phyloP scores from a whole-genome alignment of 306 rosid species.

The Castanopsis chinensis region DNA sequence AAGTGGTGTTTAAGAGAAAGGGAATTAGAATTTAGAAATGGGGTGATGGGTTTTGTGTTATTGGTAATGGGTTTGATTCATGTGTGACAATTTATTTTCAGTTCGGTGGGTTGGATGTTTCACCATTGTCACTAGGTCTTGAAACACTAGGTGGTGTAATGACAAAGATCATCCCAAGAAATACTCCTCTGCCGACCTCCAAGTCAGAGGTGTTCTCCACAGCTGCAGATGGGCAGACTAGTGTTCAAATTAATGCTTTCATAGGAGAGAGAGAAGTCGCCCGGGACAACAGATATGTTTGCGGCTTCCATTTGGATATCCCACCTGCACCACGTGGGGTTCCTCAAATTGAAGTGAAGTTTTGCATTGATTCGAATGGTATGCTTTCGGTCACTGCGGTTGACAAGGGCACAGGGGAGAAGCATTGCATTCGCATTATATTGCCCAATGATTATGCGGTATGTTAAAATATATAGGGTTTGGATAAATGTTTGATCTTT shows the following conservation, averaged over 20 bases:
- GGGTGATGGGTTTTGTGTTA: too few relatives aligned
- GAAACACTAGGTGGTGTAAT: slow-evolving; percentile 94
- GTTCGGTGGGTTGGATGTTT: slow-evolving; percentile 83
- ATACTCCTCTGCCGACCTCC: slow-evolving; percentile 90
- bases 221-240: slow-evolving; percentile 86
- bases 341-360: slow-evolving; percentile 95
- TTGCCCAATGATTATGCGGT: slow-evolving; percentile 74
- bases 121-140: slow-evolving; percentile 73
- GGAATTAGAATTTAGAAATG: too few relatives aligned
- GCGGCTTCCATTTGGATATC: slow-evolving; percentile 85
- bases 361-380: slow-evolving; percentile 84
- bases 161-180: slow-evolving; percentile 93
- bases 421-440: slow-evolving; percentile 82
- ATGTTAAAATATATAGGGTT: neutral
- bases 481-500: neutral
- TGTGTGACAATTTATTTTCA: slow-evolving; percentile 15
- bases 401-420: slow-evolving; percentile 91
- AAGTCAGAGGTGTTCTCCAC: slow-evolving; percentile 93
- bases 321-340: slow-evolving; percentile 94
- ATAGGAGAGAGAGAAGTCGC: slow-evolving; percentile 95
- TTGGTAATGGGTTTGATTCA: too few relatives aligned
- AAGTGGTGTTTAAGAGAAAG: too few relatives aligned
- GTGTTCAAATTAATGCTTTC: slow-evolving; percentile 81
- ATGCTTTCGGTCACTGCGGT: slow-evolving; percentile 78
- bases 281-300: slow-evolving; percentile 86